Evolutionary conservation across 1,284 basidiomycete species (phyloP).

Genomic region (Cronartium ribicola): DNA sequence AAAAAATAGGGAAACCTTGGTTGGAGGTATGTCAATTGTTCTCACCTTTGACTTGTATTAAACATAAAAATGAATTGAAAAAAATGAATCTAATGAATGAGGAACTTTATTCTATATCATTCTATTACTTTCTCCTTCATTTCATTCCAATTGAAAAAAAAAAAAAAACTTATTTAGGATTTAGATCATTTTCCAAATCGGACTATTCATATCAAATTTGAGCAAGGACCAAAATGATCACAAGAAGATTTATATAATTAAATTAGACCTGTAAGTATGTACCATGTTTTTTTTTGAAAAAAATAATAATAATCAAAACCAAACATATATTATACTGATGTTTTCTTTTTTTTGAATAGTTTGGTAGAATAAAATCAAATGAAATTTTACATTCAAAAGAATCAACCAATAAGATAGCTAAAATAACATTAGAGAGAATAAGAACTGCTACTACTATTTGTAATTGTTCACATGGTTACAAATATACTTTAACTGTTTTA

Average conservation of each 20-base stretch:
- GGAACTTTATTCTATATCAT: too few species aligned
- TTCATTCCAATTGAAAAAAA: too few species aligned
- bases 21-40: too few species aligned
- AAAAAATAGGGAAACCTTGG: background rate
- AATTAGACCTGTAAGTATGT: constrained; percentile 60
- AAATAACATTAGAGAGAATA: constrained; percentile 51
- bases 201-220: constrained; percentile 71
- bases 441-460: constrained; percentile 73
- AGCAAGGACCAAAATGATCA: constrained; percentile 71
- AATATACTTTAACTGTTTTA: constrained; percentile 48
- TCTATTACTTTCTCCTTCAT: too few species aligned
- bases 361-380: constrained; percentile 37
- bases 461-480: constrained; percentile 75
- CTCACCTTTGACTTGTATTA: background rate
- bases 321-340: background rate
- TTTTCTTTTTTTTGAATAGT: constrained; percentile 12
- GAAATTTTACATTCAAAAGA: constrained; percentile 21
- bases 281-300: background rate
- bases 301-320: constrained; percentile 6
- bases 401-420: constrained; percentile 32
- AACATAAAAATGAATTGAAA: background rate
- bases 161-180: constrained; percentile 61
- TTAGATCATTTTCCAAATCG: constrained; percentile 73
- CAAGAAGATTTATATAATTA: constrained; percentile 70
- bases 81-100: background rate